These are phyloP conservation scores for Rubia peregrina DNA, from an alignment of 305 asterid species.

Conservation along the genomic window DNA sequence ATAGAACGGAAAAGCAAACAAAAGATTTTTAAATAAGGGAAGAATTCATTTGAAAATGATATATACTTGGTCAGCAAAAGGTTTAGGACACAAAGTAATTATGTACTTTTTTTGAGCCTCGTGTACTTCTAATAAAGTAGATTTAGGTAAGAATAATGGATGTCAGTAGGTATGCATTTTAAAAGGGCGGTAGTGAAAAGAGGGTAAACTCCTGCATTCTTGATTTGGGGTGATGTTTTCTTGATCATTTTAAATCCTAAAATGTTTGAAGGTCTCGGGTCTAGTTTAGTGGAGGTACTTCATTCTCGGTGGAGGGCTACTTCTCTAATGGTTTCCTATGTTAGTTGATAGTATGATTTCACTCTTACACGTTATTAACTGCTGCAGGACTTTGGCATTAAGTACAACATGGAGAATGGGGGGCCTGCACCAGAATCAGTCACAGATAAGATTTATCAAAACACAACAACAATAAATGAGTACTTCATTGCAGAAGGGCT, in stretches of 20 bases:
- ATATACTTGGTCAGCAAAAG: too few relatives aligned
- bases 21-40: too few relatives aligned
- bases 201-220: neutral
- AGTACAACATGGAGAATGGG: slow-evolving; percentile 99
- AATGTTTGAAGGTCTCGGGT: neutral
- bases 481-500: slow-evolving; percentile 88
- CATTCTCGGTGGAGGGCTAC: neutral
- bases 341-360: neutral
- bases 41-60: too few relatives aligned
- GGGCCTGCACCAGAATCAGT: slow-evolving; percentile 98
- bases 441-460: slow-evolving; percentile 75
- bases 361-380: neutral
- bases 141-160: neutral
- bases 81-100: too few relatives aligned
- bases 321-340: neutral
- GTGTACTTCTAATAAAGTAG: neutral
- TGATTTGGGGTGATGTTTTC: neutral
- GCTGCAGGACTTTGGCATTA: slow-evolving; percentile 90
- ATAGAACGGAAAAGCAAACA: neutral
- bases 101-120: too few relatives aligned
- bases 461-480: slow-evolving; percentile 82
- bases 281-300: neutral
- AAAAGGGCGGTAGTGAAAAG: neutral
- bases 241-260: neutral
- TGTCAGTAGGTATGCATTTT: neutral